These are phyloP conservation scores for Alopecurus myosuroides DNA, from an alignment of 176 grass and related monocot genomes.

Conservation along the genomic window DNA sequence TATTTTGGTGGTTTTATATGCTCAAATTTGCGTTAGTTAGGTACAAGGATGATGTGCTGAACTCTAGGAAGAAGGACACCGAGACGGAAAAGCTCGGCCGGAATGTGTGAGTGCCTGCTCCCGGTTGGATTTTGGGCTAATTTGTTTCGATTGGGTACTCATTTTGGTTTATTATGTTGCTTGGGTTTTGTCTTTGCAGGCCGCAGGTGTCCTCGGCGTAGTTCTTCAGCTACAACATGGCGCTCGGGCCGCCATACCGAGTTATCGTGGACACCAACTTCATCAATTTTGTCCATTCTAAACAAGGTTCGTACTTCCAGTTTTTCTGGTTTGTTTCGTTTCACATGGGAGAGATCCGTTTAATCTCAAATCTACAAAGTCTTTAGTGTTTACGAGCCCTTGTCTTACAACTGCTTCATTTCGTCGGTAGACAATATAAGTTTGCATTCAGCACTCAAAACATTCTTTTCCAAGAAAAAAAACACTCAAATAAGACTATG, in stretches of 20 bases:
- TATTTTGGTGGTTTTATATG: background rate
- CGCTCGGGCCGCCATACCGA: constrained; percentile 73
- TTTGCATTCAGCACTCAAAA: background rate
- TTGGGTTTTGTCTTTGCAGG: constrained; percentile 30
- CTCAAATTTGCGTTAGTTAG: background rate
- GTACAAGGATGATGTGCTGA: constrained; percentile 74
- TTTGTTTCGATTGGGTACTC: background rate
- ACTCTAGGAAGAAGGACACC: constrained; percentile 72
- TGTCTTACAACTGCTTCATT: background rate
- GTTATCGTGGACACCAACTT: constrained; percentile 99
- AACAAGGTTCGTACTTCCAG: constrained; percentile 58
- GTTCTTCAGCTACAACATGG: constrained; percentile 93
- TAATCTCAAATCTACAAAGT: background rate
- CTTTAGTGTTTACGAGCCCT: background rate
- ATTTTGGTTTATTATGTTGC: background rate
- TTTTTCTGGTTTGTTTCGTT: background rate
- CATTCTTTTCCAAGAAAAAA: background rate
- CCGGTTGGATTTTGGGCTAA: background rate
- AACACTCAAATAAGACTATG: background rate
- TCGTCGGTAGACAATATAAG: background rate
- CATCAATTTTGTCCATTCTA: constrained; percentile 98
- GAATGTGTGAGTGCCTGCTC: constrained; percentile 57
- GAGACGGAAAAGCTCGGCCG: constrained; percentile 68
- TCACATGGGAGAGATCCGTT: background rate
- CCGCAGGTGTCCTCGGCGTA: constrained; percentile 59